Evolutionary conservation across 306 rosid genomes (phyloP), one percentile per base, ranked within the genome.

Genomic region (Geum urbanum): DNA sequence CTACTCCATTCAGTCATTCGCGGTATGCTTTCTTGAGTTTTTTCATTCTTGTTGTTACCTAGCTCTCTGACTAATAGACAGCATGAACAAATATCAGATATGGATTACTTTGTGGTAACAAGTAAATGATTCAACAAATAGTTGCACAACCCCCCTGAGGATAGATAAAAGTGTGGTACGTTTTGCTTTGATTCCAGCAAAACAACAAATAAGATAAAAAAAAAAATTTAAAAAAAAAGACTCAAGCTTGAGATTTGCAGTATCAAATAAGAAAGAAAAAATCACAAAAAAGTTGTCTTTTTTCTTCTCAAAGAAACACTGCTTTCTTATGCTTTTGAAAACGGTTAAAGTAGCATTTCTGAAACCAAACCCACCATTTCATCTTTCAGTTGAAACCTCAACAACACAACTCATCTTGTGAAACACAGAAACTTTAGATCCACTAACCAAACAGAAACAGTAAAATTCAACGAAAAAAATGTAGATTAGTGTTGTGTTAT

Each of bases 121-220:
- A 15, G 60, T 14, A 43, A 20, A 46, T 15, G 71, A 50, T 66
- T 47, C 55, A 75, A 40, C 43, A n/a, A 8, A 50, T 50, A 68
- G 81, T 70, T 50, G 56, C 55, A 62, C 63, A 73, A 90, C n/a
- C n/a, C n/a, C n/a, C 99, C 99, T 91, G 97, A 78, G 67, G 97
- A 84, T 71, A 94, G 76, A 80, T 91, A 94, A 48, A 94, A 73
- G 79, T 94, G 99, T 24, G 99, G 97, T 13, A 87, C 88, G 82
- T 85, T 74, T 80, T 91, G 96, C 68, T 94, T 94, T 48, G 99
- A 94, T 74, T 94, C 98, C 78, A 90, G 72, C 74, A 91, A 79
- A 78, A 96, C 90, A 80, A 75, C 88, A 71, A 96, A 97, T 41
- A 94, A n/a, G n/a, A n/a, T n/a, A n/a, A n/a, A n/a, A n/a, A n/a